Percentiles rank a stretch among this genome's conserved stretches.
Evolutionary conservation across 495 filamentous ascomycete species (phyloP).

Genomic region (Bombardia bombarda): DNA sequence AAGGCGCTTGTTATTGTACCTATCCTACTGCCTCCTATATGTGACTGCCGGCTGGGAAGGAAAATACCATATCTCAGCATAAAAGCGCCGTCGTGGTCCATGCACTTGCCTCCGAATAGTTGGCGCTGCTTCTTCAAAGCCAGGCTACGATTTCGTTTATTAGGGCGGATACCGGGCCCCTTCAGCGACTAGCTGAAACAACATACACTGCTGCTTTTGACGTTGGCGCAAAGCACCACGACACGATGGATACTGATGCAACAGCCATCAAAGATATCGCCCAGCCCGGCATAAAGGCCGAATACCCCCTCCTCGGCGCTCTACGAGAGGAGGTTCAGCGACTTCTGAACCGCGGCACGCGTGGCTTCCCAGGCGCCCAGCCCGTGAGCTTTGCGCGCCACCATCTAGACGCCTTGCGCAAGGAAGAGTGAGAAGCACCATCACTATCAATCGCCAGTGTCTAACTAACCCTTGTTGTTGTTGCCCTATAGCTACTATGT

Average conservation of each 20-base stretch:
- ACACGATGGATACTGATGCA: slow-evolving; percentile 15
- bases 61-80: too few relatives aligned
- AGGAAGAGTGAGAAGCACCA: slow-evolving; percentile 64
- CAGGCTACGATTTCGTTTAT: too few relatives aligned
- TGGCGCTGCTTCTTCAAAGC: too few relatives aligned
- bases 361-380: slow-evolving; percentile 83
- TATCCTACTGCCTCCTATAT: too few relatives aligned
- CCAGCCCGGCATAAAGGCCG: slow-evolving; percentile 59
- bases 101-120: too few relatives aligned
- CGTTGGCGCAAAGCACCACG: background rate
- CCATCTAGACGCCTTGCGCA: slow-evolving; percentile 70
- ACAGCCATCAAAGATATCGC: slow-evolving; percentile 35
- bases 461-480: too few relatives aligned
- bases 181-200: background rate
- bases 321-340: slow-evolving; percentile 68
- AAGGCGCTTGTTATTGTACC: too few relatives aligned
- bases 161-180: too few relatives aligned
- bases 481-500: slow-evolving; percentile 69
- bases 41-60: too few relatives aligned
- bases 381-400: slow-evolving; percentile 79
- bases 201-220: background rate
- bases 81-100: too few relatives aligned
- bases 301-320: slow-evolving; percentile 44
- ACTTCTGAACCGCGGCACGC: slow-evolving; percentile 59
- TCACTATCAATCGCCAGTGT: background rate